Conservation (phyloP, 495 filamentous ascomycete species). For the Trichoderma erinaceum region DNA sequence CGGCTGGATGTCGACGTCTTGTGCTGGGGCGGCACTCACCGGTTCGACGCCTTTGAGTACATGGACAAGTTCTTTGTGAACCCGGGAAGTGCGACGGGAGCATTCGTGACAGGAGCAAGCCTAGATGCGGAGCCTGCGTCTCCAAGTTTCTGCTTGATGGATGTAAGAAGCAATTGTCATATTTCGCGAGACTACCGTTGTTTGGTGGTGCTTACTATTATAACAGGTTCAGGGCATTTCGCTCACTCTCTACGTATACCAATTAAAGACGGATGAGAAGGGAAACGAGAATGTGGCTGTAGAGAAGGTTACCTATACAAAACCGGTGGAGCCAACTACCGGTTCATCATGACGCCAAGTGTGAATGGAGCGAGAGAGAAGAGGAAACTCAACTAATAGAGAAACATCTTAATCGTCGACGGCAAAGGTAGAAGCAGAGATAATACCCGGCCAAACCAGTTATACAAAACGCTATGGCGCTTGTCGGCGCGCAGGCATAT, state of each 20-base stretch:
- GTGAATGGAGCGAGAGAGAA: slow-evolving; percentile 10
- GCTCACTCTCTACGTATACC: slow-evolving; percentile 95
- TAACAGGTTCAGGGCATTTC: slow-evolving; percentile 92
- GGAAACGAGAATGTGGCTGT: slow-evolving; percentile 90
- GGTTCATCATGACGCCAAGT: slow-evolving; percentile 29
- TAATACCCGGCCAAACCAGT: slow-evolving; percentile 19
- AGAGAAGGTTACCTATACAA: slow-evolving; percentile 96
- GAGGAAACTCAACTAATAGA: slow-evolving; percentile 9
- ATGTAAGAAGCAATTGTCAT: slow-evolving; percentile 56
- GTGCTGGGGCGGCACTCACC: slow-evolving; percentile 95
- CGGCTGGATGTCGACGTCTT: slow-evolving; percentile 96
- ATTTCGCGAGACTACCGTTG: background rate
- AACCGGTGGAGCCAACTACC: slow-evolving; percentile 55
- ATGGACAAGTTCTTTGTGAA: slow-evolving; percentile 99
- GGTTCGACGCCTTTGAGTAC: slow-evolving; percentile 97
- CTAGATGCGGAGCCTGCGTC: slow-evolving; percentile 69
- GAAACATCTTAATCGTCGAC: background rate
- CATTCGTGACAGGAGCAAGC: slow-evolving; percentile 54
- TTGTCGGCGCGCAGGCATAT: background rate
- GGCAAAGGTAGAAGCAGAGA: background rate
- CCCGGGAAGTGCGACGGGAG: slow-evolving; percentile 89
- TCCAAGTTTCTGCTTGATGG: slow-evolving; percentile 98
- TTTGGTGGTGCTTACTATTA: slow-evolving; percentile 9
- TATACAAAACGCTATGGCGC: background rate
- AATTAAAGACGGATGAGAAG: slow-evolving; percentile 81